Conservation (phyloP, 1,284 basidiomycete species). For the Puccinia hordei region DNA sequence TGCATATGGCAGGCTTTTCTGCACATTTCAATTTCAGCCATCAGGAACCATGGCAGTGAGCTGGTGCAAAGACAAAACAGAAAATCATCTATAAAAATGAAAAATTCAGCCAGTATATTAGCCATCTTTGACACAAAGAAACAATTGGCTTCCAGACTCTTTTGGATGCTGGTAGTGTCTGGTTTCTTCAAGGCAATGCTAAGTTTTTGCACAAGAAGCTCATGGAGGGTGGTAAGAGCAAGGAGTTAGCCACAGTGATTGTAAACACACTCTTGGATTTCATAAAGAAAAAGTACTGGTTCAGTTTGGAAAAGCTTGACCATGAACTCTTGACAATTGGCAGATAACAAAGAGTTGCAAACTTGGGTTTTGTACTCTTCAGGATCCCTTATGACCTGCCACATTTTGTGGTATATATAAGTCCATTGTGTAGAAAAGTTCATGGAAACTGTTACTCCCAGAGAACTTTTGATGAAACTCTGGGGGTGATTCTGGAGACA, state of each 20-base stretch:
- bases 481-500: neutral
- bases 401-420: neutral
- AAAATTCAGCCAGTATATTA: constrained; percentile 7
- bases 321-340: constrained; percentile 7
- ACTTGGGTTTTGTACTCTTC: constrained; percentile 13
- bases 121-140: no score
- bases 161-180: no score
- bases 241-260: neutral
- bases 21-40: neutral
- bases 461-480: neutral
- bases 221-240: neutral
- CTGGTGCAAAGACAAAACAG: neutral
- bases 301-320: neutral
- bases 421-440: constrained; percentile 3
- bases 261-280: neutral
- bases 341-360: neutral
- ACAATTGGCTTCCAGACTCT: no score
- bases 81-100: constrained; percentile 1
- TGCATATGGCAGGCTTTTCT: neutral
- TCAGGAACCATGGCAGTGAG: neutral
- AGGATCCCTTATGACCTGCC: constrained; percentile 4
- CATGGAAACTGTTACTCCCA: neutral
- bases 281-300: constrained; percentile 12
- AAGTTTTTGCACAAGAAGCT: neutral
- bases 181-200: neutral